phyloP scores from a whole-genome alignment of 345 rosid genomes.

The Rhodamnia rubescens region DNA sequence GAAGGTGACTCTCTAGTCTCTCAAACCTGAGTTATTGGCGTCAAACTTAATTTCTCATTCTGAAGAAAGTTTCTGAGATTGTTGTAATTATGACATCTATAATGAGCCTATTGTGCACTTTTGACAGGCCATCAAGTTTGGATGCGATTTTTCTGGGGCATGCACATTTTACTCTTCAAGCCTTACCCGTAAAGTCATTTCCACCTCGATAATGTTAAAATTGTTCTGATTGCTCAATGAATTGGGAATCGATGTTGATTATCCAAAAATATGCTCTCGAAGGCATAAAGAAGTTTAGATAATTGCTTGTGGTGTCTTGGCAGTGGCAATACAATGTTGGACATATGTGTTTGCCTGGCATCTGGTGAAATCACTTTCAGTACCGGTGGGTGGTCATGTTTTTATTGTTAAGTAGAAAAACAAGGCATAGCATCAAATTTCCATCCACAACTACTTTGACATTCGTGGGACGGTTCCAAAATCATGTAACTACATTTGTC shows the following conservation, averaged over 20 bases:
- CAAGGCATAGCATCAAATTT: neutral
- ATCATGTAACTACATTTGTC: neutral
- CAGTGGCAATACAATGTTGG: neutral
- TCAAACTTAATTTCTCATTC: neutral
- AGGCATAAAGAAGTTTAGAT: neutral
- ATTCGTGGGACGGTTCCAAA: neutral
- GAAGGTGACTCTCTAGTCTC: slow-evolving; percentile 33
- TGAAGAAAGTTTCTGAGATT: neutral
- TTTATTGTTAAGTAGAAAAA: neutral
- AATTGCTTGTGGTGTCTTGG: neutral
- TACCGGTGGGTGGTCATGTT: neutral
- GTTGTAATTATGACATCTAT: neutral
- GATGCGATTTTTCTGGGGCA: slow-evolving; percentile 72
- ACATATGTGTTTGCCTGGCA: neutral
- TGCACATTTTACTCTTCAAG: slow-evolving; percentile 59
- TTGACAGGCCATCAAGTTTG: slow-evolving; percentile 76
- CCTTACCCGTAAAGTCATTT: slow-evolving; percentile 64
- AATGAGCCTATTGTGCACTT: neutral
- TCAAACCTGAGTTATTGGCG: neutral
- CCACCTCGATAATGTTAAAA: neutral
- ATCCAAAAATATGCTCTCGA: neutral
- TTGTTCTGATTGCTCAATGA: neutral
- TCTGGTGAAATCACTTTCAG: neutral
- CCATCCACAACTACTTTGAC: neutral
- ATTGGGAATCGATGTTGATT: neutral